Conservation (phyloP, 1,139 yeast species). For the Petasospora fabianii region DNA sequence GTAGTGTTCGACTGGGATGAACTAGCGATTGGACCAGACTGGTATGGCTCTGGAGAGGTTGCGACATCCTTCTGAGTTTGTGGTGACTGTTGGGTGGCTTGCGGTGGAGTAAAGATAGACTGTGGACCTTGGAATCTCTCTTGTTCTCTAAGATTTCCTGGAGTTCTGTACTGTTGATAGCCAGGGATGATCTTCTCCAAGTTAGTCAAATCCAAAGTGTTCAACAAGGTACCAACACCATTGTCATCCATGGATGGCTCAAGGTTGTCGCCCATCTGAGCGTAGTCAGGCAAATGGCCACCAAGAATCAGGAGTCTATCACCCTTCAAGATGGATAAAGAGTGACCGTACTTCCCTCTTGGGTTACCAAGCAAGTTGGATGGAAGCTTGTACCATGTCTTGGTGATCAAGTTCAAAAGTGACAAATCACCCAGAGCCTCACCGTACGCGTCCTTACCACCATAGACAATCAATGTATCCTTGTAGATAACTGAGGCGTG, state of each 20-base stretch:
- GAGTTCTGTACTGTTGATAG: constrained; percentile 26
- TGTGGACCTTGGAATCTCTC: constrained; percentile 20
- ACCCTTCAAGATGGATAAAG: constrained; percentile 68
- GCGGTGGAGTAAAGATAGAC: constrained; percentile 25
- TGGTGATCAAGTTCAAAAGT: constrained; percentile 71
- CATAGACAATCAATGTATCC: constrained; percentile 79
- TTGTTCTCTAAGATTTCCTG: constrained; percentile 15
- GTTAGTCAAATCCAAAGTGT: constrained; percentile 51
- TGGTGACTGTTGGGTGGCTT: constrained; percentile 15
- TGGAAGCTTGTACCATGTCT: constrained; percentile 69
- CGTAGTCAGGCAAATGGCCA: constrained; percentile 73
- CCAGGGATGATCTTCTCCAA: constrained; percentile 34
- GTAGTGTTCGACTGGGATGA: not conserved
- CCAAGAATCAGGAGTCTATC: constrained; percentile 85
- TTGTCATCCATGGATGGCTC: constrained; percentile 46
- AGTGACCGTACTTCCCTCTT: constrained; percentile 91
- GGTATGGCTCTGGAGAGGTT: constrained; percentile 4
- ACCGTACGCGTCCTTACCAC: constrained; percentile 84
- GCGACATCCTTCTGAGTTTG: constrained; percentile 7
- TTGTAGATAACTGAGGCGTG: constrained; percentile 82
- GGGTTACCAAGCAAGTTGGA: constrained; percentile 56
- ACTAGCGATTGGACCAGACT: not conserved
- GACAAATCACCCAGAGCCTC: constrained; percentile 63
- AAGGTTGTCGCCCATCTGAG: constrained; percentile 43
- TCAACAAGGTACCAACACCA: constrained; percentile 57